Evolutionary conservation across 2,329 filamentous ascomycete genomes (phyloP), one percentile per base, ranked within the genome.

Genomic region (Talaromyces atroroseus): DNA sequence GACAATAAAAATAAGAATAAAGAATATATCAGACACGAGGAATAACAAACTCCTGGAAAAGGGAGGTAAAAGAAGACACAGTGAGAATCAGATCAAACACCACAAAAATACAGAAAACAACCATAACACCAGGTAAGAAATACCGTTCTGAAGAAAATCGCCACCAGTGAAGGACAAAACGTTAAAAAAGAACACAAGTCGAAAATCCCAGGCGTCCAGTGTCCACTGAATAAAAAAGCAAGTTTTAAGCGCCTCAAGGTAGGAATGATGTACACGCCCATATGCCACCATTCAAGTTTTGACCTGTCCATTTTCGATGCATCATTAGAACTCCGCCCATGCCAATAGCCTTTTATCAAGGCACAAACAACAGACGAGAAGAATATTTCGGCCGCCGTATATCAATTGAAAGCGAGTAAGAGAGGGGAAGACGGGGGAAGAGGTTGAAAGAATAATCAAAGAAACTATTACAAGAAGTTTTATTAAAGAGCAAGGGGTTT

Each of bases 321-420:
- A 71, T 72, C 69, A 66, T 71, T 61, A 72, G 69, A 68, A 72
- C 69, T 59, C 69, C 66, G 65, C 60, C 68, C 67, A 71, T 72
- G 69, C 69, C 69, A 66, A 58, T 64, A 61, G 58, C 59, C 62
- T 63, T 61, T 54, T 54, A 56, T 58, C 38, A 59, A 59, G 61
- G 57, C 58, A 61, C 58, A 63, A 63, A 62, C 62, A 61, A 61
- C 57, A 56, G 55, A 61, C 53, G 60, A 60, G 60, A 59, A 60
- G 51, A 56, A 63, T n/a, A 62, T 57, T 54, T 57, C 57, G 57
- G 45, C 57, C 54, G 20, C 55, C 58, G 46, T 61, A 54, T 34
- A 44, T 42, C 50, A 45, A 58, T 48, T 23, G 40, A 46, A 44
- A 52, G 42, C 40, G 50, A 52, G 49, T 21, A n/a, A 52, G 49